A percentile compares a stretch with the other conserved stretches of the same genome.
Conservation (phyloP, 805 yeast genomes). For the Ogataea haglerorum region DNA sequence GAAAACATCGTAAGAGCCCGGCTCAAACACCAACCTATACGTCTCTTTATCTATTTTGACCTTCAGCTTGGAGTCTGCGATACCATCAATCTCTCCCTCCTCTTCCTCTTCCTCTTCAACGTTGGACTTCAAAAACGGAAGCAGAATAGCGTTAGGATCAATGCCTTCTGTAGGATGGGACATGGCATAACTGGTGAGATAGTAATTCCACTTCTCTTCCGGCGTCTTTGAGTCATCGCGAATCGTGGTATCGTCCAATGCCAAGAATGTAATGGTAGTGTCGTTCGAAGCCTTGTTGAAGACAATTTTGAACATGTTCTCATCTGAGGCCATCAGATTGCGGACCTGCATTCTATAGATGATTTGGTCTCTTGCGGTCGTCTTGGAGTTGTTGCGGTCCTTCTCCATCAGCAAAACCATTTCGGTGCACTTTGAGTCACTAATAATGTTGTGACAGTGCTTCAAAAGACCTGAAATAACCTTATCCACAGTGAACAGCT, state of each 20-base stretch:
- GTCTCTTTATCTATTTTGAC: conserved; percentile 77
- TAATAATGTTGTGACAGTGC: conserved; percentile 79
- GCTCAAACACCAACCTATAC: conserved; percentile 77
- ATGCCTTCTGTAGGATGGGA: conserved; percentile 98
- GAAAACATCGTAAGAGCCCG: conserved; percentile 74
- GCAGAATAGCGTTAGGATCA: conserved; percentile 64
- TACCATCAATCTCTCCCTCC: conserved; percentile 51
- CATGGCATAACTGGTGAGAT: conserved; percentile 87
- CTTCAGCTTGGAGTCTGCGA: conserved; percentile 63
- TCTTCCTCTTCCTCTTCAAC: conserved; percentile 47
- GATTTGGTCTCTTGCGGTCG: conserved; percentile 85
- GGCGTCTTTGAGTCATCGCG: conserved; percentile 57
- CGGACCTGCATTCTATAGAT: conserved; percentile 86
- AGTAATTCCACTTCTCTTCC: conserved; percentile 89
- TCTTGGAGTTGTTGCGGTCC: conserved; percentile 60
- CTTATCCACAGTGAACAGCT: conserved; percentile 88
- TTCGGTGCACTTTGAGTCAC: conserved; percentile 77
- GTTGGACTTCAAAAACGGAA: conserved; percentile 71
- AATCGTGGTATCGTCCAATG: conserved; percentile 83
- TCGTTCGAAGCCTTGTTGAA: conserved; percentile 51
- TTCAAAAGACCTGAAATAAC: conserved; percentile 80
- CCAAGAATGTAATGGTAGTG: conserved; percentile 76
- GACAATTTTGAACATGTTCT: conserved; percentile 86
- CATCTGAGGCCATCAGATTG: conserved; percentile 72
- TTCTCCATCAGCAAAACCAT: conserved; percentile 77